phyloP scores from a whole-genome alignment of 2,329 filamentous ascomycete genomes.

The Chaetomium sp. region DNA sequence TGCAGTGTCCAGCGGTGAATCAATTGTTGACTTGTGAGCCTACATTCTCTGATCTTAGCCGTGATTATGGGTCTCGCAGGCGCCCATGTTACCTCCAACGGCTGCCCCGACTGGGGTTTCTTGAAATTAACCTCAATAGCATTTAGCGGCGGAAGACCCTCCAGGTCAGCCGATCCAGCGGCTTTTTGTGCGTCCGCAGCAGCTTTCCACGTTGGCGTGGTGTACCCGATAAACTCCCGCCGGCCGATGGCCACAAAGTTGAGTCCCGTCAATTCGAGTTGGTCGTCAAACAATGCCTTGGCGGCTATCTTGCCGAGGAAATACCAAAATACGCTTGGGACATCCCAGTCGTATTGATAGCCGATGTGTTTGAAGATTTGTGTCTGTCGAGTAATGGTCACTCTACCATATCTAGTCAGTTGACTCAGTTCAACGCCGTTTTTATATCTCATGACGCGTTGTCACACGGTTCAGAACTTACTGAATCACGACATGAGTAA shows the following conservation, averaged over 20 bases:
- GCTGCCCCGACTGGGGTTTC: slow-evolving; percentile 10
- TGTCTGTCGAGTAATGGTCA: slow-evolving; percentile 5
- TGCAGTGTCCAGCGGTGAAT: no score
- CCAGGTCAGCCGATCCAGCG: not conserved
- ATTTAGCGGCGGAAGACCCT: not conserved
- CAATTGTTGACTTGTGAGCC: not conserved
- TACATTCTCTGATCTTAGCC: slow-evolving; percentile 7
- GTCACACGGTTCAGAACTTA: not conserved
- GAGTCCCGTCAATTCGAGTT: slow-evolving; percentile 1
- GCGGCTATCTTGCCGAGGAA: slow-evolving; percentile 9
- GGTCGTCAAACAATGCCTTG: slow-evolving; percentile 7
- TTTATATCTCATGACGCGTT: not conserved
- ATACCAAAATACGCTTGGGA: slow-evolving; percentile 9
- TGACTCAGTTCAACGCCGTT: not conserved
- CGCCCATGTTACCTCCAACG: slow-evolving; percentile 7
- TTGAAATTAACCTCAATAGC: slow-evolving; percentile 11
- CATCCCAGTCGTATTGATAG: slow-evolving; percentile 12
- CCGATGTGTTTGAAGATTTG: slow-evolving; percentile 8
- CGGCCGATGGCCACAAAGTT: slow-evolving; percentile 4
- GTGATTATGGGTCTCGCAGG: slow-evolving; percentile 5
- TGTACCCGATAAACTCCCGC: slow-evolving; percentile 10
- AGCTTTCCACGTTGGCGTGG: slow-evolving; percentile 4
- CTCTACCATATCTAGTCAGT: slow-evolving; percentile 1
- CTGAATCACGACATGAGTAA: slow-evolving; percentile 13
- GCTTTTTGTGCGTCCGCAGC: not conserved